A percentile compares a stretch with the other conserved stretches of the same genome.
These are phyloP conservation scores for Ganoderma sp. DNA, from an alignment of 1,284 basidiomycete species.

Conservation along the genomic window DNA sequence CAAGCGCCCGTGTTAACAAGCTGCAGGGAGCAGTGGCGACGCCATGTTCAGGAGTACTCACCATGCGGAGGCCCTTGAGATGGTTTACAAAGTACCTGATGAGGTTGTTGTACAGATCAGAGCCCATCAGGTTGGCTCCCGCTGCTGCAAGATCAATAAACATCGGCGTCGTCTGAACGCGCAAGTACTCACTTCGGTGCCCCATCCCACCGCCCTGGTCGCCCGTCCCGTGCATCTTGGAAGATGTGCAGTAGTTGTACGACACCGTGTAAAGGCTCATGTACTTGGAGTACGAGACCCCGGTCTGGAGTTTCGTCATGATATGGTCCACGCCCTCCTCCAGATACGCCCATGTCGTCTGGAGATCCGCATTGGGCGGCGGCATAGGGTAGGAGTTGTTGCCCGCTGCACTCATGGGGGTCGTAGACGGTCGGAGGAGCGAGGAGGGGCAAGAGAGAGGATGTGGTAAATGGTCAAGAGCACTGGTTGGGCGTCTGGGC, in stretches of 20 bases:
- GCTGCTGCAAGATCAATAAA: conserved; percentile 51
- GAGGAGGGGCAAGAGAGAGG: conserved; percentile 14
- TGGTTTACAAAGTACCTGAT: conserved; percentile 85
- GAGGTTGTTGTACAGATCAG: conserved; percentile 92
- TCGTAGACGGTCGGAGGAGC: conserved; percentile 11
- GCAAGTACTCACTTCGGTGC: conserved; percentile 61
- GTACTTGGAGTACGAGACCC: conserved; percentile 92
- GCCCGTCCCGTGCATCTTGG: conserved; percentile 75
- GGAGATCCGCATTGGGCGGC: conserved; percentile 69
- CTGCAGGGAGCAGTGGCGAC: conserved; percentile 22
- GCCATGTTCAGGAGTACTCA: conserved; percentile 44
- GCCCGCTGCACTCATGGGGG: conserved; percentile 35
- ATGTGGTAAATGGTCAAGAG: conserved; percentile 32
- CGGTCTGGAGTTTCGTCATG: conserved; percentile 87
- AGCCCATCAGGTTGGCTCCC: conserved; percentile 94
- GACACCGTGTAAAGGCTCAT: conserved; percentile 93
- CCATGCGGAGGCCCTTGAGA: conserved; percentile 70
- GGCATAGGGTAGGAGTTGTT: conserved; percentile 55
- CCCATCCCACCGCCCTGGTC: conserved; percentile 53
- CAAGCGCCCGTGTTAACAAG: conserved; percentile 26
- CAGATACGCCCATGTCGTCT: conserved; percentile 90
- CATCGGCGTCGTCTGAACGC: conserved; percentile 20
- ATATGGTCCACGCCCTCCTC: conserved; percentile 91
- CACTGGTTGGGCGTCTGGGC: conserved; percentile 27
- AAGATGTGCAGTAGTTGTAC: conserved; percentile 96